A percentile compares a stretch with the other conserved stretches of the same genome.
phyloP scores from a whole-genome alignment of 2,329 filamentous ascomycete genomes.

The Chrysoporthe cubensis region DNA sequence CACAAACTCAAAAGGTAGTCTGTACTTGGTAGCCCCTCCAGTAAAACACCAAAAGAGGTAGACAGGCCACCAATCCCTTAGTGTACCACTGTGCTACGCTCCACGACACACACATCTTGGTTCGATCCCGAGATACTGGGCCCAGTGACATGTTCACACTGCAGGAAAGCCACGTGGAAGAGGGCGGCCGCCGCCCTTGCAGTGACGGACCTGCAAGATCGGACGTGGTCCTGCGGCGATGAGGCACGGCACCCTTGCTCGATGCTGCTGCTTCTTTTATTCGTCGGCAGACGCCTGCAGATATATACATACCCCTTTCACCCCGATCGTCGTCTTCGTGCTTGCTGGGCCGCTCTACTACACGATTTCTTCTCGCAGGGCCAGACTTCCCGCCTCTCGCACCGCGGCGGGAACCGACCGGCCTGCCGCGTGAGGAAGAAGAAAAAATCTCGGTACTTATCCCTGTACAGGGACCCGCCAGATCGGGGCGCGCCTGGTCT shows the following conservation, averaged over 20 bases:
- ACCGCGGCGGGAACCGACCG: neutral
- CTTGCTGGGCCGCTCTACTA: no score
- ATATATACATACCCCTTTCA: neutral
- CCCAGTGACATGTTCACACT: neutral
- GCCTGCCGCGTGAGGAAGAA: neutral
- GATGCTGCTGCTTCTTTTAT: neutral
- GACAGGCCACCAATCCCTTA: neutral
- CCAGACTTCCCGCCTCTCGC: neutral
- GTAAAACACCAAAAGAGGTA: neutral
- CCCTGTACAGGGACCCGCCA: neutral
- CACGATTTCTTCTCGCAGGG: neutral
- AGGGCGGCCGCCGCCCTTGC: neutral
- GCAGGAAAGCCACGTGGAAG: neutral
- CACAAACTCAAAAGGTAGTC: no score
- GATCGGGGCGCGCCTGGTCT: neutral
- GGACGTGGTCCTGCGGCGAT: neutral
- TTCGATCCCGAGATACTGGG: neutral
- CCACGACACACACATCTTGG: neutral
- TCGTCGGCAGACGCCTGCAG: neutral
- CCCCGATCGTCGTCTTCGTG: no score
- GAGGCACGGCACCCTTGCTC: neutral
- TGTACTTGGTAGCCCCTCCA: no score
- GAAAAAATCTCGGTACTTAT: neutral
- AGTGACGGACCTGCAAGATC: neutral
- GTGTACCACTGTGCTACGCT: no score